Percentiles rank a stretch among this genome's conserved stretches.
Conservation (phyloP, 2,329 filamentous ascomycete genomes). For the Trichoderma oligosporum region DNA sequence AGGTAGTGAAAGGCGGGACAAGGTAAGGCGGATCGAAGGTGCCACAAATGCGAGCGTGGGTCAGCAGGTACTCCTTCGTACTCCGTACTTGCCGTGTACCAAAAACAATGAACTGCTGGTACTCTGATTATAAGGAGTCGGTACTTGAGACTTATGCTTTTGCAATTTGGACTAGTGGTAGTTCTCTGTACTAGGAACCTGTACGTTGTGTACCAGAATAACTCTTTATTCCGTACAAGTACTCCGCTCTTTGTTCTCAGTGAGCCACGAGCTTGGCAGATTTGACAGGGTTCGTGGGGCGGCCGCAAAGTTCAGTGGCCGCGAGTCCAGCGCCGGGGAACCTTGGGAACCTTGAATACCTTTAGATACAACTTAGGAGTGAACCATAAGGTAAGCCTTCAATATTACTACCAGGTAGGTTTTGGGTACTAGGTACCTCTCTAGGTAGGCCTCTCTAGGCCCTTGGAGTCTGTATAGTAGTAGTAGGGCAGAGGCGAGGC, state of each 20-base stretch:
- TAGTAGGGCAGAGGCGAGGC: neutral
- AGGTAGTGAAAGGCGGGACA: constrained; percentile 3
- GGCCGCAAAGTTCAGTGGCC: constrained; percentile 17
- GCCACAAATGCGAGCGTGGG: neutral
- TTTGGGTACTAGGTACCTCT: too few species aligned
- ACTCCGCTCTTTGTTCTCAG: neutral
- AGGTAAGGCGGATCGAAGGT: constrained; percentile 7
- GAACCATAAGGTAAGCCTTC: neutral
- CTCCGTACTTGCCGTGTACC: constrained; percentile 16
- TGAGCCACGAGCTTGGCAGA: constrained; percentile 13
- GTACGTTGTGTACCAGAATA: too few species aligned
- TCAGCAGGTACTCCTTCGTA: neutral
- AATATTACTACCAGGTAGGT: too few species aligned
- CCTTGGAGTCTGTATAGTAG: too few species aligned
- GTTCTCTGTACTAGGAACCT: too few species aligned
- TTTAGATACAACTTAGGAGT: neutral
- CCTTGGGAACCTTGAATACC: too few species aligned
- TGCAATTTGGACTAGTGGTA: too few species aligned
- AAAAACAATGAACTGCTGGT: too few species aligned
- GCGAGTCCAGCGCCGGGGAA: neutral
- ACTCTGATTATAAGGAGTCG: neutral
- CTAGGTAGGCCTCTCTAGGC: too few species aligned
- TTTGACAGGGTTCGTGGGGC: constrained; percentile 5
- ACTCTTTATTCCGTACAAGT: too few species aligned
- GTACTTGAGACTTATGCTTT: neutral